These are phyloP conservation scores for Tylopilus subfusipes DNA, from an alignment of 768 basidiomycete genomes.

Conservation along the genomic window DNA sequence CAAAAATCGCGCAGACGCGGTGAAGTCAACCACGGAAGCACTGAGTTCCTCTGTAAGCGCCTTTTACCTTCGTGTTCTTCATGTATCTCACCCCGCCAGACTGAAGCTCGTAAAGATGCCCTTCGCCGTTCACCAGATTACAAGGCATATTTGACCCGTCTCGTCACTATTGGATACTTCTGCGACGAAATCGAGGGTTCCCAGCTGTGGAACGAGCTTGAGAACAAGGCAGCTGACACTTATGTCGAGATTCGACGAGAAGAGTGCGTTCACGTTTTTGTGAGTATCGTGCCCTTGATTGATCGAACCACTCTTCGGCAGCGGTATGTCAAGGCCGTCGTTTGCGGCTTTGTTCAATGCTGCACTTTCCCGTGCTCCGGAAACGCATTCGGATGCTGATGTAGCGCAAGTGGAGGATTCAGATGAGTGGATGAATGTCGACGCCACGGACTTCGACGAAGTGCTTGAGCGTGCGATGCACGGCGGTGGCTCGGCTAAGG, in stretches of 20 bases:
- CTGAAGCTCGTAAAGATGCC: slow-evolving; percentile 63
- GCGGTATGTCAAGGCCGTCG: slow-evolving; percentile 61
- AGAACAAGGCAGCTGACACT: slow-evolving; percentile 62
- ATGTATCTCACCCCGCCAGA: slow-evolving; percentile 34
- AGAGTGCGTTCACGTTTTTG: slow-evolving; percentile 56
- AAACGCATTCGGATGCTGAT: slow-evolving; percentile 17
- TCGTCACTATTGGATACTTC: slow-evolving; percentile 72
- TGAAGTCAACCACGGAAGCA: slow-evolving; percentile 36
- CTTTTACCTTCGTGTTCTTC: neutral
- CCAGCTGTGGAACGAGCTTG: slow-evolving; percentile 66
- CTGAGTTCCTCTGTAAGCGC: slow-evolving; percentile 47
- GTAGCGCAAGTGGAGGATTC: slow-evolving; percentile 51
- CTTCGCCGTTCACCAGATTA: slow-evolving; percentile 69
- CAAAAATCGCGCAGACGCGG: slow-evolving; percentile 49
- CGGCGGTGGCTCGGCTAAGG: slow-evolving; percentile 9
- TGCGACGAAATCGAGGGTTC: slow-evolving; percentile 75
- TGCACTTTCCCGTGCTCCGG: slow-evolving; percentile 48
- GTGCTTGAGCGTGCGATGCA: slow-evolving; percentile 50
- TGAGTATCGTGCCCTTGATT: neutral
- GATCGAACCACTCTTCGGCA: slow-evolving; percentile 22
- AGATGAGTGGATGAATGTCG: slow-evolving; percentile 86
- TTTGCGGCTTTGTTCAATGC: slow-evolving; percentile 72
- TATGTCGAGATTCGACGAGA: slow-evolving; percentile 61
- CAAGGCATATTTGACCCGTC: slow-evolving; percentile 61
- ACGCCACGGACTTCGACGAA: slow-evolving; percentile 71